Base-by-base conservation (phyloP, 2,329 filamentous ascomycete species). In the Diplodia seriata region DNA sequence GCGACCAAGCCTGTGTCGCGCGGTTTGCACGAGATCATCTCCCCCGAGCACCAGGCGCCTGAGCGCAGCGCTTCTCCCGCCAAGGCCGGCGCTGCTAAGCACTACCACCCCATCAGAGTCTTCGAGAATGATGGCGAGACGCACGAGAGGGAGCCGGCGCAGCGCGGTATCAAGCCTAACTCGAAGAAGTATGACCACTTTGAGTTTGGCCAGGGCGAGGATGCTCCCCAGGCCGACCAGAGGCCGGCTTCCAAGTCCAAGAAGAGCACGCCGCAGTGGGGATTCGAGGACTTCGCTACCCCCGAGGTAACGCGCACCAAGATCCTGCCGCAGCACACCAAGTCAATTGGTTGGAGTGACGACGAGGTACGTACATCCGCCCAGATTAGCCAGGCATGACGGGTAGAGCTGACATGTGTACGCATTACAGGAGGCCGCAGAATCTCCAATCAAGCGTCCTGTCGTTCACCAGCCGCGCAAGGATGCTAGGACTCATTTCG, bases 131-230 rank as follows among this genome's bases (percentile, higher is more conserved):
- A 43, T 65, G 83, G 86, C 29, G 86, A 87, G 59, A 83, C 77
- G 18, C 73, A 76, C 26, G 71, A 76, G 38, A 50, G 72, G 15
- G 80, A 79, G 26, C 70, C 76, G 23, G 77, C 83, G 36, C 76
- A 81, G 69, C 78, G 78, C 57, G 77, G 84, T 72, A 81, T 82
- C 81, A 87, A 90, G 74, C 89, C 91, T 7, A 87, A 95, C 77
- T 87, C 91, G 2, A 88, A 88, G 75, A 96, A 93, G 79, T 97
- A 89, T 81, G 84, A 90, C 68, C 94, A 98, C 80, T 97, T 97
- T 76, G 90, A 93, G 69, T 91, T 97, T 75, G 88, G 85, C 68
- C 89, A 93, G 71, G 89, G 88, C 62, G 85, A 81, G 54, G 79
- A 81, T 63, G 72, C 81, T 63, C 72, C 71, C 59, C 3, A 63